These are phyloP conservation scores for Kluyveromyces wickerhamii DNA, from an alignment of 805 yeast species.

Conservation along the genomic window DNA sequence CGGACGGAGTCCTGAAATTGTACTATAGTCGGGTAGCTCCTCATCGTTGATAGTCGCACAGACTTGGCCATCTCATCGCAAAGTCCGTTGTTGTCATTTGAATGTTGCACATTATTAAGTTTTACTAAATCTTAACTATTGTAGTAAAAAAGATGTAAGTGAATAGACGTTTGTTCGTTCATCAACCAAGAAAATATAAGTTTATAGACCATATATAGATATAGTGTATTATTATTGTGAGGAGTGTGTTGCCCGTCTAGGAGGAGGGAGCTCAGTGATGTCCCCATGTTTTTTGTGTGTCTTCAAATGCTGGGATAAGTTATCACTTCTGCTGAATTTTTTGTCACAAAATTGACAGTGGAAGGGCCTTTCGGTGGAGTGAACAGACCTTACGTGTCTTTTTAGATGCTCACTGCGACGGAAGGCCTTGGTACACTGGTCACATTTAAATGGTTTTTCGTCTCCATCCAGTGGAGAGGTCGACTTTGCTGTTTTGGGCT, in stretches of 20 bases:
- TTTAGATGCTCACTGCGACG: constrained; percentile 60
- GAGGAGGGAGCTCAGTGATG: constrained; percentile 8
- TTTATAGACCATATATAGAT: too few relatives aligned
- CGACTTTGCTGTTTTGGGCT: constrained; percentile 7
- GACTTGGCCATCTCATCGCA: too few relatives aligned
- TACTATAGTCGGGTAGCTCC: constrained; percentile 1
- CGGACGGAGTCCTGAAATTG: constrained; percentile 1
- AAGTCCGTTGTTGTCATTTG: too few relatives aligned
- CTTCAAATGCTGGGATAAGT: constrained; percentile 55
- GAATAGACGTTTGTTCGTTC: too few relatives aligned
- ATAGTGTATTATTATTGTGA: too few relatives aligned
- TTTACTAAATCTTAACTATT: too few relatives aligned
- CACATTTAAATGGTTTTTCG: constrained; percentile 33
- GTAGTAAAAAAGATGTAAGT: too few relatives aligned
- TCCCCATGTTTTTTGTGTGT: constrained; percentile 37
- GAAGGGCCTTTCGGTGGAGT: constrained; percentile 51
- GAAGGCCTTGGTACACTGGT: constrained; percentile 37
- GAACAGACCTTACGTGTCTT: constrained; percentile 61
- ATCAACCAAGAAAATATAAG: too few relatives aligned
- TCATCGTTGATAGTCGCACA: too few relatives aligned
- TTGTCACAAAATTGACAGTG: constrained; percentile 51
- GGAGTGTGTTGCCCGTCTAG: constrained; percentile 2
- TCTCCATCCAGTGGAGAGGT: constrained; percentile 16
- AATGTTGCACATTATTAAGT: too few relatives aligned
- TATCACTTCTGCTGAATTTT: constrained; percentile 60